Base-by-base conservation (phyloP, 192 early-diverging fungal species). In the Linnemannia elongata region DNA sequence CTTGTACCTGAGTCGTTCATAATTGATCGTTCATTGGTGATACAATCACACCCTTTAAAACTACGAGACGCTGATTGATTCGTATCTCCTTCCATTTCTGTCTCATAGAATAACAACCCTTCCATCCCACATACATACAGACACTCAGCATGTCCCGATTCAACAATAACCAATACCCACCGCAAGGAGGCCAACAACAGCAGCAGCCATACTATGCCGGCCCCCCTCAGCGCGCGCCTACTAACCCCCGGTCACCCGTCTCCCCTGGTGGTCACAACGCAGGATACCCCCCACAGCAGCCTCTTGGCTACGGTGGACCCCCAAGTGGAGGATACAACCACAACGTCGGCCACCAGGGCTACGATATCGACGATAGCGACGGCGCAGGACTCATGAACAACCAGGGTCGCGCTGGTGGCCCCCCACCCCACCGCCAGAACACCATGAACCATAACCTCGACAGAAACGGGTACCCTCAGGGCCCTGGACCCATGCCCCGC, bases 121-220 rank as follows among this genome's bases (percentile, higher is more conserved):
- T 52, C 38, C 15, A 41, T 60, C 55, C 30, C 38, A 27, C 41
- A 22, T 22, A n/a, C 39, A 55, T 35, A 30, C 13, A 30, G 20
- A 44, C 36, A 22, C 33, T 35, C 49, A 52, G 17, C 52, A 85
- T 85, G 83, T 79, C 83, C 47, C 77, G 74, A 71, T 73, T 68
- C 76, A 78, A 81, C 76, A 81, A 81, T 54, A 81, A 81, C 75
- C 84, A 86, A 78, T 86, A 86, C 42, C 79, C 85, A 24, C 79
- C 85, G 9, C 79, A 76, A 27, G 78, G 75, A 44, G 74, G 75
- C 38, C 69, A 68, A 13, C 75, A 76, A 6, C 74, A 76, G 18
- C 83, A 80, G 35, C 85, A 87, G 66, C 79, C 80, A 15, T 87
- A 87, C 54, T 78, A 87, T 60, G 85, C 79, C 33, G 79, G 76